phyloP scores from a whole-genome alignment of 2,329 filamentous ascomycete genomes.

The Zasmidium cellare region DNA sequence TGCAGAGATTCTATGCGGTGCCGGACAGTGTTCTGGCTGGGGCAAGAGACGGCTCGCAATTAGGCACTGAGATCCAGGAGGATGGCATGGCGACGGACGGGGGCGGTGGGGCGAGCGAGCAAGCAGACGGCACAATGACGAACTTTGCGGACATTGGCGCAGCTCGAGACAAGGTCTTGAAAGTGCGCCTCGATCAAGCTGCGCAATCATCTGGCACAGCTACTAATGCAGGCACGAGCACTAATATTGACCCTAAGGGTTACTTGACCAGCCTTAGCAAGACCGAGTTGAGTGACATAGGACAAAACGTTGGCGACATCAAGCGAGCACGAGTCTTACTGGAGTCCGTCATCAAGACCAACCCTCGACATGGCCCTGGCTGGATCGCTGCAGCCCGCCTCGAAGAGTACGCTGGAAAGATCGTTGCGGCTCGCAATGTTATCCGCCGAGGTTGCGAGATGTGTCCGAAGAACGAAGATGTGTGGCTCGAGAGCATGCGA shows the following conservation, averaged over 20 bases:
- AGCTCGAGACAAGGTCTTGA: constrained; percentile 90
- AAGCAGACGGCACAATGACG: constrained; percentile 82
- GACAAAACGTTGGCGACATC: constrained; percentile 88
- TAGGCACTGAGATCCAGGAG: constrained; percentile 85
- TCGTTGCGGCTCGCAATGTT: constrained; percentile 81
- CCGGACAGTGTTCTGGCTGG: constrained; percentile 93
- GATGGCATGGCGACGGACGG: constrained; percentile 58
- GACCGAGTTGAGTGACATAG: constrained; percentile 74
- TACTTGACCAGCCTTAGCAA: constrained; percentile 91
- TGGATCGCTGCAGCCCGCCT: constrained; percentile 94
- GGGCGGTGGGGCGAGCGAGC: constrained; percentile 46
- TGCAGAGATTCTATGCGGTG: constrained; percentile 88
- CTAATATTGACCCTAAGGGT: constrained; percentile 90
- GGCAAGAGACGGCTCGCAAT: constrained; percentile 74
- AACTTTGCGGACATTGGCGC: constrained; percentile 98
- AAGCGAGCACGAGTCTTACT: constrained; percentile 88
- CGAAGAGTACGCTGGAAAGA: constrained; percentile 90
- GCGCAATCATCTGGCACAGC: constrained; percentile 68
- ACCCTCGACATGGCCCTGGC: constrained; percentile 88
- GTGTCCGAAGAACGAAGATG: constrained; percentile 91
- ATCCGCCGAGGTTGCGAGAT: constrained; percentile 86
- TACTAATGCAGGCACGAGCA: constrained; percentile 75
- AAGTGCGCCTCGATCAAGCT: constrained; percentile 89
- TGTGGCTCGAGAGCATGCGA: constrained; percentile 93
- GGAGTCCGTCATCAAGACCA: constrained; percentile 97